Evolutionary conservation across 2,329 filamentous ascomycete species (phyloP), one percentile per base, ranked within the genome.

Genomic region (Podosphaera fusca): DNA sequence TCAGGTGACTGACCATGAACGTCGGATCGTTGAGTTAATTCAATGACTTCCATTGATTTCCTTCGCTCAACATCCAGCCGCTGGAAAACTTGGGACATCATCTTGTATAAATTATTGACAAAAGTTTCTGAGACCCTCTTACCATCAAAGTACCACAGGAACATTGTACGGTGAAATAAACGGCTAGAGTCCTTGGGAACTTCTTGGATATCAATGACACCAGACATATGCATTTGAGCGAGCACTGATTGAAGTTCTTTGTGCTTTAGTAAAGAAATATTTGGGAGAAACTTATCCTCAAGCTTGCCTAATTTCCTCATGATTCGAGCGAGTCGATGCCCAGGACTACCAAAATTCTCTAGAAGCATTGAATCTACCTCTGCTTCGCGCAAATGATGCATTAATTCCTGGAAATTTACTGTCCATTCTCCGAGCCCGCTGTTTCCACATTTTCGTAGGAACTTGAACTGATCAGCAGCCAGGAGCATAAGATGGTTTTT

Each of bases 161-260:
- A 96, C 31, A 95, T 77, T 0, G 88, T 94, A 56, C 87, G 81
- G 60, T 82, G 85, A 0, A 89, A 7, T 63, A 85, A 79, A 38
- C 88, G 82, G 60, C 82, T 83, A 61, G 84, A 84, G 65, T 96
- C 90, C 62, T 86, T 85, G 0, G 92, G 92, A 0, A 98, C 84
- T 71, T 98, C 92, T 68, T 98, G 92, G 4, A 94, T 80, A 62
- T 96, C 87, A 10, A 95, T 80, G 59, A 92, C 82, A 1, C 92
- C 90, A 21, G 81, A 81, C 68, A 87, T 82, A 63, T 94, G 86
- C 76, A 98, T 85, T 60, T 82, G 80, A 12, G 86, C 82, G 69
- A 96, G 82, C 60, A 88, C 84, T 58, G 83, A 81, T 52, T 92
- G 86, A 31, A 96, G 80, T 56, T 95, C 87, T 58, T 84, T 81